Evolutionary conservation across 495 filamentous ascomycete species (phyloP).

Genomic region (Penicillium steckii): DNA sequence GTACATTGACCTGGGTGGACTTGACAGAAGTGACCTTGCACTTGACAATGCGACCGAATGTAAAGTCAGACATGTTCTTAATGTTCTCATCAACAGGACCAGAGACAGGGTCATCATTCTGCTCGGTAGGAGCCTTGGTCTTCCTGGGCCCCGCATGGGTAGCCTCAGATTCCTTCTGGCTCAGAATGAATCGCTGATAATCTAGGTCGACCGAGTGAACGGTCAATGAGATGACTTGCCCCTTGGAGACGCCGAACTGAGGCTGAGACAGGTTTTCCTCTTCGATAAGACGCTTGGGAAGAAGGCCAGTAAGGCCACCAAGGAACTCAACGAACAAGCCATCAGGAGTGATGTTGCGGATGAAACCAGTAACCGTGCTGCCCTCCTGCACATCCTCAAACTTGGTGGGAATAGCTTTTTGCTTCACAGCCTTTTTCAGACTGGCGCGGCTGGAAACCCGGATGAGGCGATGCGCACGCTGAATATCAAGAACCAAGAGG

Average conservation of each 20-base stretch:
- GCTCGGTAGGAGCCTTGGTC: slow-evolving; percentile 21
- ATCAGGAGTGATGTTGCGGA: slow-evolving; percentile 75
- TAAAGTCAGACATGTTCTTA: slow-evolving; percentile 64
- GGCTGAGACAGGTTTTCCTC: slow-evolving; percentile 62
- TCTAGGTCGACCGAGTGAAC: slow-evolving; percentile 66
- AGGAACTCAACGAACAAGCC: slow-evolving; percentile 82
- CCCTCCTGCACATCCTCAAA: slow-evolving; percentile 72
- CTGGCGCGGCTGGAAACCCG: slow-evolving; percentile 76
- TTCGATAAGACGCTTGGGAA: slow-evolving; percentile 72
- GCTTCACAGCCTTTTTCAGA: slow-evolving; percentile 70
- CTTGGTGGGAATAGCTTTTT: slow-evolving; percentile 58
- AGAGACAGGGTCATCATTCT: slow-evolving; percentile 39
- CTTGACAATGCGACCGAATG: slow-evolving; percentile 72
- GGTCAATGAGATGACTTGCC: slow-evolving; percentile 67
- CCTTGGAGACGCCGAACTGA: slow-evolving; percentile 71
- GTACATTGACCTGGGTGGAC: slow-evolving; percentile 87
- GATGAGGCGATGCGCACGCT: slow-evolving; percentile 68
- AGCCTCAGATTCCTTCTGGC: slow-evolving; percentile 48
- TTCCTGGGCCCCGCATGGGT: slow-evolving; percentile 34
- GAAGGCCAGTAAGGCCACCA: slow-evolving; percentile 70
- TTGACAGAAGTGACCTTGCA: slow-evolving; percentile 78
- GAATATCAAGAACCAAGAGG: slow-evolving; percentile 80
- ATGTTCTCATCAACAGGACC: slow-evolving; percentile 72
- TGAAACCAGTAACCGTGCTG: slow-evolving; percentile 71
- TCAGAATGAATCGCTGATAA: slow-evolving; percentile 60